These are phyloP conservation scores for Xylaria curta DNA, from an alignment of 495 filamentous ascomycete species.

Conservation along the genomic window DNA sequence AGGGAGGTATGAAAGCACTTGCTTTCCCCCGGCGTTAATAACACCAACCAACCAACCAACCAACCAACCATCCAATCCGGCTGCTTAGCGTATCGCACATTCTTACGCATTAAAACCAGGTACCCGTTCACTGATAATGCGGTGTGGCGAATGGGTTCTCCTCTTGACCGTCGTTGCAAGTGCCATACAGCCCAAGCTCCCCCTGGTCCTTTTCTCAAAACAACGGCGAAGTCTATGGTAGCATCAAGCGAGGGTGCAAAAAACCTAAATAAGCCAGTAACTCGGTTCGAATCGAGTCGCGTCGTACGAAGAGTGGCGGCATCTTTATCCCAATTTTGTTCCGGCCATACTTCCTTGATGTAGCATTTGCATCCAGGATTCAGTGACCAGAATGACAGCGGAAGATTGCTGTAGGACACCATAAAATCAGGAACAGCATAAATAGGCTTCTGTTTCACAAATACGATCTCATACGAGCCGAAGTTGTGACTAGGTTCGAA, in stretches of 20 bases:
- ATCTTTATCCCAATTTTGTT: slow-evolving; percentile 6
- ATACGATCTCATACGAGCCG: neutral
- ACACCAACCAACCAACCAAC: neutral
- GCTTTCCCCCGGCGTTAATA: no score
- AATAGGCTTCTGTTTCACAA: slow-evolving; percentile 7
- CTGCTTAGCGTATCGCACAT: no score
- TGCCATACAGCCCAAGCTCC: slow-evolving; percentile 6
- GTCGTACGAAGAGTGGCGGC: neutral
- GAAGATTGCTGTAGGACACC: neutral
- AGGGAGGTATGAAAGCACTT: no score
- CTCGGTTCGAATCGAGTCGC: neutral
- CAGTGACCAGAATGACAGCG: neutral
- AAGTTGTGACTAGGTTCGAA: neutral
- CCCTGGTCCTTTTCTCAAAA: neutral
- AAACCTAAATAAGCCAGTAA: slow-evolving; percentile 13
- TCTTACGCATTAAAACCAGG: neutral
- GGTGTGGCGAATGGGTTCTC: slow-evolving; percentile 9
- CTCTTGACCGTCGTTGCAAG: neutral
- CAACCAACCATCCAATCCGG: no score
- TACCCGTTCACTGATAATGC: slow-evolving; percentile 12
- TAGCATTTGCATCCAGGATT: neutral
- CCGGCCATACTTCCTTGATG: slow-evolving; percentile 9
- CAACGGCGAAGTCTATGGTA: slow-evolving; percentile 3
- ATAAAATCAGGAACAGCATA: slow-evolving; percentile 8
- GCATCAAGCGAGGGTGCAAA: neutral